phyloP scores from a whole-genome alignment of 305 asterid species.

The Stenogyne calaminthoides region DNA sequence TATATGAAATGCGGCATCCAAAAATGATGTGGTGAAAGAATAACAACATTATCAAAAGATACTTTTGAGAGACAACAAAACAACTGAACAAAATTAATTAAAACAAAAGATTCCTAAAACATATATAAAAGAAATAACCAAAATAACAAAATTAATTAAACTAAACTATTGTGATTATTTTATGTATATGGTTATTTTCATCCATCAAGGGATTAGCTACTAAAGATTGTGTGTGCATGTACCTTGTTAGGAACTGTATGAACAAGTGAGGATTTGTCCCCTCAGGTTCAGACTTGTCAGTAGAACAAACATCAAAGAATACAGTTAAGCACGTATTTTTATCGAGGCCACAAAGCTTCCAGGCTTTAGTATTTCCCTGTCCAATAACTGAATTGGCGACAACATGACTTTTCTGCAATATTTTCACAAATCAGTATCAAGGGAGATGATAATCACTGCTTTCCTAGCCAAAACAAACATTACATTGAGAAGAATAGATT shows the following conservation, averaged over 20 bases:
- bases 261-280: conserved; percentile 67
- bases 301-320: conserved; percentile 84
- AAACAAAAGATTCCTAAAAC: not conserved
- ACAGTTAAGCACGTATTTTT: conserved; percentile 82
- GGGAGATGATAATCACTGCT: conserved; percentile 16
- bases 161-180: not conserved
- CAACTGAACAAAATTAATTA: not conserved
- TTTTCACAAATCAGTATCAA: conserved; percentile 36
- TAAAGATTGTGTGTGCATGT: conserved; percentile 17
- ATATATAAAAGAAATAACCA: not conserved
- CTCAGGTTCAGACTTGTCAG: conserved; percentile 81
- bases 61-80: not conserved
- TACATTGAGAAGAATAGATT: not conserved
- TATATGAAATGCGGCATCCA: not conserved
- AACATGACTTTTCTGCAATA: conserved; percentile 84
- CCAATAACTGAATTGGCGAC: conserved; percentile 75
- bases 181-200: not conserved
- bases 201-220: not conserved
- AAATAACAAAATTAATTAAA: not conserved
- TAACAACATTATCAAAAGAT: not conserved
- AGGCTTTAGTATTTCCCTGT: conserved; percentile 88
- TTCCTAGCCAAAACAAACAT: not conserved
- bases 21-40: not conserved
- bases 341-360: conserved; percentile 97
- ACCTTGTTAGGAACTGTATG: conserved; percentile 89